These are phyloP conservation scores for Hyphopichia wangnamkhiaoensis DNA, from an alignment of 1,139 yeast genomes.

Conservation along the genomic window DNA sequence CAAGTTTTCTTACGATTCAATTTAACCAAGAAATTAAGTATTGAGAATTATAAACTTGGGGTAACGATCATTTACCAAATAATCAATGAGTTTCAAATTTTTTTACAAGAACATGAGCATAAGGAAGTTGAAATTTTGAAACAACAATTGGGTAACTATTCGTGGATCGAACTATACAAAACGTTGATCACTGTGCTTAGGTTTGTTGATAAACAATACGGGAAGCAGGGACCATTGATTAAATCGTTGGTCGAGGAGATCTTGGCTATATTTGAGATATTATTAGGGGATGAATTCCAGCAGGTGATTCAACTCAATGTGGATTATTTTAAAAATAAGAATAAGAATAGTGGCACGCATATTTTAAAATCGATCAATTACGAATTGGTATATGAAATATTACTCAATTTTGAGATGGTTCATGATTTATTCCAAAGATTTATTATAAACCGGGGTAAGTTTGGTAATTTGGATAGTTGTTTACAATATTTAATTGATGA, in stretches of 20 bases:
- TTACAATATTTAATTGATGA: slow-evolving; percentile 19
- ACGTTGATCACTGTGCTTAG: slow-evolving; percentile 26
- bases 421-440: slow-evolving; percentile 10
- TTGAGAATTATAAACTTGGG: slow-evolving; percentile 30
- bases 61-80: slow-evolving; percentile 26
- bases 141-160: slow-evolving; percentile 16
- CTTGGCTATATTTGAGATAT: slow-evolving; percentile 23
- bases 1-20: slow-evolving; percentile 42
- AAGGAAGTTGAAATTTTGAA: background rate
- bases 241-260: slow-evolving; percentile 27
- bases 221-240: slow-evolving; percentile 8
- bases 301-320: slow-evolving; percentile 14
- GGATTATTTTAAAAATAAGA: slow-evolving; percentile 8
- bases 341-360: slow-evolving; percentile 11
- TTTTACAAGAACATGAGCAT: background rate
- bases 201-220: slow-evolving; percentile 24
- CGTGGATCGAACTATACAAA: slow-evolving; percentile 32
- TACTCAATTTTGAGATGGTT: slow-evolving; percentile 30
- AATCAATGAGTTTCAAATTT: slow-evolving; percentile 7
- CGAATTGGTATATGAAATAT: slow-evolving; percentile 31
- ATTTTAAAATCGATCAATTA: slow-evolving; percentile 19
- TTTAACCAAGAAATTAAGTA: slow-evolving; percentile 35
- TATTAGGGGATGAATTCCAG: slow-evolving; percentile 17
- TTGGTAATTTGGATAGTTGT: slow-evolving; percentile 20
- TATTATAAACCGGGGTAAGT: slow-evolving; percentile 16